Evolutionary conservation across 2,329 filamentous ascomycete species (phyloP), one percentile per base, ranked within the genome.

Genomic region (Sarocladium strictum): DNA sequence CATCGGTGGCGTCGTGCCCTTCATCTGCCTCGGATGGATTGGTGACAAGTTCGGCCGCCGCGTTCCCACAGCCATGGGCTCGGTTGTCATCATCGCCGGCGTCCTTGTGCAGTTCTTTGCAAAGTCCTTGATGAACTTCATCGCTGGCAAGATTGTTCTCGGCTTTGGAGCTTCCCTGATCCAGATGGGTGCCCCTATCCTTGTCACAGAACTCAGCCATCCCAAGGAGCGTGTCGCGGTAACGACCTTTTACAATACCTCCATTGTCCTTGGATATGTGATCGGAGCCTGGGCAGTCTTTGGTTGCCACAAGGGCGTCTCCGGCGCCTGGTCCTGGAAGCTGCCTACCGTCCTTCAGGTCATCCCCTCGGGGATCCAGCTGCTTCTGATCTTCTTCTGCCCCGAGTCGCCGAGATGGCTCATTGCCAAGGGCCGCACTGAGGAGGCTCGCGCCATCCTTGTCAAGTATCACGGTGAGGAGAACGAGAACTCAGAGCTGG

Each of bases 351-450:
- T 82, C 3, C 62, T 80, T 2, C 81, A 84, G 61, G 72, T 74
- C 41, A 56, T 75, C 3, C 76, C 72, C 69, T 63, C 72, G 1
- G 61, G 58, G 0, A 69, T 68, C 26, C 69, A 78, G 58, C 69
- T 80, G 17, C 54, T 65, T 10, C 72, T 76, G 53, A 65, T 77
- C 52, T 72, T 69, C 58, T 76, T 80, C 52, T 72, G 82, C 4
- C 82, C 83, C 0, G 84, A 86, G 58, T 81, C 76, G 0, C 83
- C 83, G 1, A 74, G 83, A 35, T 85, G 76, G 75, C 65, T 84
- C 26, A 71, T 84, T 41, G 73, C 75, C 33, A 72, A 79, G 57
- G 78, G 79, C 29, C 70, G 72, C 21, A 56, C 64, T 1, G 73
- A 79, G 4, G 70, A 82, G 60, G 81, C 81, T 0, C 73, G 69